Evolutionary conservation across 768 basidiomycete genomes (phyloP), one percentile per base, ranked within the genome.

Genomic region (Phaffia tasmanica): DNA sequence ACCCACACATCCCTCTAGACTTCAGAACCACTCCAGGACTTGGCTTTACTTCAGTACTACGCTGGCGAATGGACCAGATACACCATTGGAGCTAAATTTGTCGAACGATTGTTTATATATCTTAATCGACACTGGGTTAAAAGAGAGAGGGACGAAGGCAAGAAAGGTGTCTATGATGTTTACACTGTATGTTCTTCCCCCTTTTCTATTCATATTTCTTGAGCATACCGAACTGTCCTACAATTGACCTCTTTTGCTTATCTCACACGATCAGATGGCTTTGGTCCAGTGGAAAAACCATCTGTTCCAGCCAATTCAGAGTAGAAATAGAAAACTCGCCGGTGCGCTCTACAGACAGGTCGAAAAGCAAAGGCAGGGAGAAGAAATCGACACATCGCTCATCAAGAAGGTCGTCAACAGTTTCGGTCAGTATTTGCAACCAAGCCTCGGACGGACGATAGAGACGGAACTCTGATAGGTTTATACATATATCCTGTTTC

Each of bases 71-170:
- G 95, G 95, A 87, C 89, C 72, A 82, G 92, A 54, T 98, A 97
- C 79, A 99, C 95, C 0, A 94, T 86, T 2, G 94, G 94, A 57
- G 93, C 94, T 1, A 91, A 89, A 74, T 98, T 95, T 75, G 90
- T 97, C 78, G 94, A 98, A 76, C 87, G 94, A 64, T 79, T 99
- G 47, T 98, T 98, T 80, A 93, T 90, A 2, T 98, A 98, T 79
- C 82, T 99, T 65, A 98, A 99, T 78, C 89, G 94, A 61, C 92
- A 98, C 78, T 99, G 95, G 95, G 94, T 99, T 54, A 94, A 93
- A 79, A 83, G 94, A 62, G 95, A 99, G 76, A 84, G 93, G 73
- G 94, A 98, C 72, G 94, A 98, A 76, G 95, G 95, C 19, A 81
- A 93, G 72, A 93, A 89, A 77, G 87, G 86, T 53, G 88, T 98